phyloP scores from a whole-genome alignment of 345 rosid species.

The Trapa incisa region DNA sequence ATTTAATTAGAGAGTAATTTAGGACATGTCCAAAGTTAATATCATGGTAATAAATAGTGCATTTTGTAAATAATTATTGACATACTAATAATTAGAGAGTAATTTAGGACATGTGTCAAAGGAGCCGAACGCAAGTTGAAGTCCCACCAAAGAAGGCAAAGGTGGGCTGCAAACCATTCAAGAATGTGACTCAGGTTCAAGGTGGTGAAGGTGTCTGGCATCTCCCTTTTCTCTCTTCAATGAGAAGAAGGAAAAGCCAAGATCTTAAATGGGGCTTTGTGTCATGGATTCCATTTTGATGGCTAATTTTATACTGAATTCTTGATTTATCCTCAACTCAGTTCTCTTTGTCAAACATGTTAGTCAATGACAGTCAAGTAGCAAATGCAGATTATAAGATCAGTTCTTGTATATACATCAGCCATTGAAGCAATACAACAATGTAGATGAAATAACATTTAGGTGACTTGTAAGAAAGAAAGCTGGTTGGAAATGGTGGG shows the following conservation, averaged over 20 bases:
- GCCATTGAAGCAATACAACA: too few species aligned
- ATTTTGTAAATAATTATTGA: neutral
- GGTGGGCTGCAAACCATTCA: constrained; percentile 94
- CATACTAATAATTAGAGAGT: neutral
- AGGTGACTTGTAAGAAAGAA: neutral
- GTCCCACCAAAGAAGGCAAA: constrained; percentile 57
- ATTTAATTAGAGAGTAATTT: too few species aligned
- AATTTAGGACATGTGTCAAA: constrained; percentile 56
- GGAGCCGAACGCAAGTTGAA: constrained; percentile 81
- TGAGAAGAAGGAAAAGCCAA: constrained; percentile 12
- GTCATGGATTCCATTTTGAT: neutral
- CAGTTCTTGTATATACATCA: too few species aligned
- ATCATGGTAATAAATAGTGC: too few species aligned
- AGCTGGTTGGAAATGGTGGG: too few species aligned
- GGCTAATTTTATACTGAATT: neutral
- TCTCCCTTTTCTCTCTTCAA: constrained; percentile 11
- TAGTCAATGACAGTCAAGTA: too few species aligned
- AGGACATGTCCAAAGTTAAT: too few species aligned
- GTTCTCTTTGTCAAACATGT: too few species aligned
- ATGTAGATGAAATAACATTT: too few species aligned
- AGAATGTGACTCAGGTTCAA: constrained; percentile 37
- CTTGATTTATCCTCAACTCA: too few species aligned
- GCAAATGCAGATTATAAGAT: too few species aligned
- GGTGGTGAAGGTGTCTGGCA: constrained; percentile 11
- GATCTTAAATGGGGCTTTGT: constrained; percentile 2